These are phyloP conservation scores for Verticillium isaacii DNA, from an alignment of 2,329 filamentous ascomycete genomes.

Conservation along the genomic window DNA sequence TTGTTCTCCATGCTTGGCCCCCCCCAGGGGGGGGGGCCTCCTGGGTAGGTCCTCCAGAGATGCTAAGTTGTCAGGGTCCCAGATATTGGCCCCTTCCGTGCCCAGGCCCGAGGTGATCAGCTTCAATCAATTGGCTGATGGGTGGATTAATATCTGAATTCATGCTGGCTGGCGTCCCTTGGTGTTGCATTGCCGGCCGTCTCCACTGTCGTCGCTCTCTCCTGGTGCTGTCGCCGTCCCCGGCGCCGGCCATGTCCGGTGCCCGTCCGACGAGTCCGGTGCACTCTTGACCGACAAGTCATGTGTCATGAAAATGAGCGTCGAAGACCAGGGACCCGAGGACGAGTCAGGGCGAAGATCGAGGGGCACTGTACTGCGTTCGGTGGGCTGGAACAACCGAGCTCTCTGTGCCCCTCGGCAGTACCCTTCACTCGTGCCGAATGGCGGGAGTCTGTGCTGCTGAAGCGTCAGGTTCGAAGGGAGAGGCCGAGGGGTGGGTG, in stretches of 20 bases:
- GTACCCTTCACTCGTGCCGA: not conserved
- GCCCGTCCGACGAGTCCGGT: not conserved
- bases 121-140: not conserved
- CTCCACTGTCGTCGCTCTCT: not conserved
- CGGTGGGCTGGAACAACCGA: not conserved
- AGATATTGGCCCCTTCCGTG: not conserved
- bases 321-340: not conserved
- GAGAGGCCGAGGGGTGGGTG: not conserved
- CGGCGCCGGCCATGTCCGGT: not conserved
- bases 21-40: not conserved
- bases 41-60: not conserved
- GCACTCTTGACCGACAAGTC: not conserved
- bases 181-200: not conserved
- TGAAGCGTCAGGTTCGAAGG: not conserved
- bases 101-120: not conserved
- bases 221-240: not conserved
- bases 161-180: not conserved
- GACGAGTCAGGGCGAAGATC: not conserved
- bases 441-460: not conserved
- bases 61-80: not conserved
- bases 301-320: not conserved
- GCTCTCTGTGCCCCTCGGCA: not conserved
- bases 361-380: not conserved
- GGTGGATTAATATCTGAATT: not conserved
- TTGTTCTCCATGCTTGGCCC: not conserved